Conservation (phyloP, 306 rosid species). For the Castanea crenata region DNA sequence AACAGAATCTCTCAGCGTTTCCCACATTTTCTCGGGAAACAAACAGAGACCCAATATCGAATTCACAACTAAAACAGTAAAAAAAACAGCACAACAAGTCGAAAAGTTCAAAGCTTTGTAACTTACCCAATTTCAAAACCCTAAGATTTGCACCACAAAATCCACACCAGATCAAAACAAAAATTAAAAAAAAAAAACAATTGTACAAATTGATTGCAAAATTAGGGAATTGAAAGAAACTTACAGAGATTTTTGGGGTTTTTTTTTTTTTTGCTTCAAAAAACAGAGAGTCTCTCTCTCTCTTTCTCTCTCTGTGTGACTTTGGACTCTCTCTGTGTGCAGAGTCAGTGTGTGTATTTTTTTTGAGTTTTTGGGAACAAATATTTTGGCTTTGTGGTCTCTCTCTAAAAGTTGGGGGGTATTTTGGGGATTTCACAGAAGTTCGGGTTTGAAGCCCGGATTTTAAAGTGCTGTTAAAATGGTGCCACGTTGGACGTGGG, state of each 20-base stretch:
- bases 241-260: constrained; percentile 37
- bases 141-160: constrained; percentile 37
- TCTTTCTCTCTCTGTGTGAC: background rate
- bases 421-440: constrained; percentile 21
- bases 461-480: constrained; percentile 56
- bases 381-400: background rate
- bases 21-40: constrained; percentile 18
- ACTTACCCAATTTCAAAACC: constrained; percentile 37
- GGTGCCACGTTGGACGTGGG: constrained; percentile 49
- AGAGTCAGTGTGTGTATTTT: background rate
- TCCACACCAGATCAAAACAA: background rate
- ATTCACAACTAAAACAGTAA: background rate
- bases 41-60: constrained; percentile 5
- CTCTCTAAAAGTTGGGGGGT: background rate
- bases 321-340: constrained; percentile 13
- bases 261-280: constrained; percentile 2
- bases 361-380: constrained; percentile 15
- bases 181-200: background rate
- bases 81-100: constrained; percentile 10
- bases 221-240: constrained; percentile 6
- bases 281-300: constrained; percentile 39
- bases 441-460: constrained; percentile 86
- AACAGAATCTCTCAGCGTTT: constrained; percentile 15
- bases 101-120: background rate
- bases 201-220: background rate